Evolutionary conservation across 2,329 filamentous ascomycete genomes (phyloP).

Genomic region (Sclerotinia minor): DNA sequence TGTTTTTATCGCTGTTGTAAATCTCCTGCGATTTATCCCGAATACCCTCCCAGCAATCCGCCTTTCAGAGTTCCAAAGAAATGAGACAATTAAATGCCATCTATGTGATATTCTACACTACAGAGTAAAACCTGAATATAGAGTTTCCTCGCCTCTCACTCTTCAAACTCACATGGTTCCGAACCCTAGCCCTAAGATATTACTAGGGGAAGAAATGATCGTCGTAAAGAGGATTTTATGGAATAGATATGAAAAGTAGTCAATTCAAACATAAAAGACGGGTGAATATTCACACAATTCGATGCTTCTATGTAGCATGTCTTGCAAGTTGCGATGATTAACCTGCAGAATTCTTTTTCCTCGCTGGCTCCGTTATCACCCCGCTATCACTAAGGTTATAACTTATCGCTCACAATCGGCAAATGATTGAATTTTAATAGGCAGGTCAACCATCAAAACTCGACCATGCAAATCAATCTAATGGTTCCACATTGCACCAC

Average conservation of each 20-base stretch:
- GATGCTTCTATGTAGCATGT: not conserved
- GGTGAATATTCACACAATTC: not conserved
- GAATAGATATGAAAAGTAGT: not conserved
- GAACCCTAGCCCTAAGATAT: conserved; percentile 17
- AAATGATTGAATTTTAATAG: not conserved
- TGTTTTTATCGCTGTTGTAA: too few species aligned
- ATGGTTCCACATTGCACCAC: conserved; percentile 5
- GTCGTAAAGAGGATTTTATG: not conserved
- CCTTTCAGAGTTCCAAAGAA: too few species aligned
- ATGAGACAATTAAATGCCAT: too few species aligned
- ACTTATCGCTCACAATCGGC: not conserved
- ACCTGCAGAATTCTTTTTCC: not conserved
- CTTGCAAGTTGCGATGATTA: not conserved
- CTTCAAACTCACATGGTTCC: not conserved
- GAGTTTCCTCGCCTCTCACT: not conserved
- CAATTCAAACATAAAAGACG: not conserved
- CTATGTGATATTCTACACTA: too few species aligned
- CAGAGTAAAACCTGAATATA: not conserved
- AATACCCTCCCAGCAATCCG: too few species aligned
- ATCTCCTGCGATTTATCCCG: too few species aligned
- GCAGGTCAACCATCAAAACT: conserved; percentile 5
- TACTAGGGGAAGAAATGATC: not conserved
- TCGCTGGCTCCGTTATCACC: conserved; percentile 5
- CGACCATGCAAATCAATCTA: not conserved
- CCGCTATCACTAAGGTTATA: not conserved